A percentile compares a stretch with the other conserved stretches of the same genome.
Conservation (phyloP, 345 rosid species). For the Linum tenue region DNA sequence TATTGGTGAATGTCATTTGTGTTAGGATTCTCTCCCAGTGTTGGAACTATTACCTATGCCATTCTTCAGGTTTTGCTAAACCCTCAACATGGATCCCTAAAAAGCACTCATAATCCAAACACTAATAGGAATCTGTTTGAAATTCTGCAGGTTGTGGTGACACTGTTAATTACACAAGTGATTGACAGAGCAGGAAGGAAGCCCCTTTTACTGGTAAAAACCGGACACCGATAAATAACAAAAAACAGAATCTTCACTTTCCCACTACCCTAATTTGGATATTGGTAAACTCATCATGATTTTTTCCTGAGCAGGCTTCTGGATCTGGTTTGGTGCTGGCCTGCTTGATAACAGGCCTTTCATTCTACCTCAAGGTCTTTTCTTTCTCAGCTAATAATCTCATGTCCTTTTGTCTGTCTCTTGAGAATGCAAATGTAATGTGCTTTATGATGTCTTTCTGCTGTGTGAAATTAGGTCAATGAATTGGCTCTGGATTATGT, state of each 20-base stretch:
- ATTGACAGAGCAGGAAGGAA: background rate
- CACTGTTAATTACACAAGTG: slow-evolving; percentile 39
- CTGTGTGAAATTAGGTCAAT: slow-evolving; percentile 32
- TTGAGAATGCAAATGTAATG: background rate
- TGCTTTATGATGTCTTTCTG: background rate
- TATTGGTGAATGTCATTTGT: slow-evolving; percentile 6
- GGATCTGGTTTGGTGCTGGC: slow-evolving; percentile 61
- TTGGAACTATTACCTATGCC: slow-evolving; percentile 76
- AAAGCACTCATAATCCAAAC: background rate
- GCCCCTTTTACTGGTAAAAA: slow-evolving; percentile 46
- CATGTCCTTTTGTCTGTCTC: background rate
- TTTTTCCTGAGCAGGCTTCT: slow-evolving; percentile 40
- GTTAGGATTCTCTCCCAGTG: slow-evolving; percentile 56
- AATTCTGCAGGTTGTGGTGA: slow-evolving; percentile 51
- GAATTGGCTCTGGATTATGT: slow-evolving; percentile 55
- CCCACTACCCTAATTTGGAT: background rate
- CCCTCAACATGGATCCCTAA: background rate
- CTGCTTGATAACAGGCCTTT: slow-evolving; percentile 34
- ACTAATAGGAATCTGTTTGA: background rate
- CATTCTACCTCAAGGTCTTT: background rate
- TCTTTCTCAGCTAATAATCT: too few species aligned
- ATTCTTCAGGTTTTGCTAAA: slow-evolving; percentile 55
- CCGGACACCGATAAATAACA: too few species aligned
- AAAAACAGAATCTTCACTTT: background rate
- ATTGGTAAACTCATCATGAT: slow-evolving; percentile 7